These are phyloP conservation scores for Beta lomatogona DNA, from an alignment of 179 eudicot species.

Conservation along the genomic window DNA sequence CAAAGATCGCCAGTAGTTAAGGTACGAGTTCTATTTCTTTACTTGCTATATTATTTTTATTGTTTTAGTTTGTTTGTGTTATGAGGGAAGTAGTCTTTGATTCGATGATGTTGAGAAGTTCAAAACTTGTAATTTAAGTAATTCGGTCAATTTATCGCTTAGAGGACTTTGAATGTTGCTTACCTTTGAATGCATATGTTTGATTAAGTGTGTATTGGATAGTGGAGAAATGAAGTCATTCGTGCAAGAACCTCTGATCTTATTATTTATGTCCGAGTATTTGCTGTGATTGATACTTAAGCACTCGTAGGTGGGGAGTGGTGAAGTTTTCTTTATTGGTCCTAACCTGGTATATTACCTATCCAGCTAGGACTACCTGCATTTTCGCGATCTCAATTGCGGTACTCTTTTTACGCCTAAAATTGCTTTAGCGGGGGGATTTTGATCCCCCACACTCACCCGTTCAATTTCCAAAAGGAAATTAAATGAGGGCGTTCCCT, in stretches of 20 bases:
- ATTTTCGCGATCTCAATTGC: no score
- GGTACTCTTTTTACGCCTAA: no score
- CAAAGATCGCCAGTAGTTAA: slow-evolving; percentile 86
- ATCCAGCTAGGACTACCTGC: neutral
- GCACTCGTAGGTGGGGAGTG: neutral
- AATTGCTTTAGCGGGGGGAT: no score
- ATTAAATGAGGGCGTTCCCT: no score
- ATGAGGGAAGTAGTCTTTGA: neutral
- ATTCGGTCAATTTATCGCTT: neutral
- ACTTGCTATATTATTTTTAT: neutral
- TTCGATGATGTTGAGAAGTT: neutral
- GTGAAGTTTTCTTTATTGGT: neutral
- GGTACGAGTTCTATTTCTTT: slow-evolving; percentile 40
- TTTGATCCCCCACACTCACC: no score
- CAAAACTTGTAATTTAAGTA: neutral
- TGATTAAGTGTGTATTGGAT: neutral
- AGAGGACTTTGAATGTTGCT: neutral
- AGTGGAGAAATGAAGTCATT: neutral
- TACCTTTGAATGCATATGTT: neutral
- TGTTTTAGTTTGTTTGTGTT: neutral
- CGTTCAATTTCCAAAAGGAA: no score
- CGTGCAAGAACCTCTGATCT: neutral
- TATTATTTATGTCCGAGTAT: neutral
- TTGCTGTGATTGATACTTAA: neutral
- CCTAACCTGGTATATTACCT: neutral